A percentile compares a stretch with the other conserved stretches of the same genome.
phyloP scores from a whole-genome alignment of 179 eudicot species.

The Silene noctiflora region DNA sequence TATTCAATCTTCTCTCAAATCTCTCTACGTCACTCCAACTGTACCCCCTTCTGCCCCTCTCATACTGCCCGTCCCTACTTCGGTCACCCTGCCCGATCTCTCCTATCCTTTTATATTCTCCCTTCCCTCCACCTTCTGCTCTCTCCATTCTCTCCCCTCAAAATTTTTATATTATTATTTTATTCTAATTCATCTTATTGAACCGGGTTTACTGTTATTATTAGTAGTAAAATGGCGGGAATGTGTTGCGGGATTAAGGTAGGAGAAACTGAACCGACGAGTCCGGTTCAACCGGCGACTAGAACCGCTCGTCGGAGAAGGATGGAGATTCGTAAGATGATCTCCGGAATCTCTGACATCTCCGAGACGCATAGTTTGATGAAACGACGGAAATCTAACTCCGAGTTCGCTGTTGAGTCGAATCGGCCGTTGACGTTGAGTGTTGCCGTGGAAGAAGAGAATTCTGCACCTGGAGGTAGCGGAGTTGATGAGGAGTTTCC shows the following conservation, averaged over 20 bases:
- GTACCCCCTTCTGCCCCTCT: conserved; percentile 11
- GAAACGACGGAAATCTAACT: conserved; percentile 29
- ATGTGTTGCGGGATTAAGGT: conserved; percentile 45
- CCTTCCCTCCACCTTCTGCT: background rate
- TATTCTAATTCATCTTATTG: background rate
- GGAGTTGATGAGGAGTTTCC: conserved; percentile 24
- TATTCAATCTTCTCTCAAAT: conserved; percentile 12
- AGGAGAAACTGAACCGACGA: conserved; percentile 30
- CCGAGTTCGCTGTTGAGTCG: background rate
- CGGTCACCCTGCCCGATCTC: conserved; percentile 17
- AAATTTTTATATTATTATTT: background rate
- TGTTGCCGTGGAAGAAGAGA: background rate
- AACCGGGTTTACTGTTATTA: conserved; percentile 14
- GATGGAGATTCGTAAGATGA: conserved; percentile 43
- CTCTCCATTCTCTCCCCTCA: background rate
- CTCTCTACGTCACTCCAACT: conserved; percentile 41
- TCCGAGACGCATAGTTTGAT: background rate
- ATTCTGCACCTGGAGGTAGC: background rate
- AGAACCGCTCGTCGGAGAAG: conserved; percentile 42
- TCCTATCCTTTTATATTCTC: background rate
- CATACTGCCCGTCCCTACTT: conserved; percentile 29
- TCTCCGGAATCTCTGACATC: conserved; percentile 24
- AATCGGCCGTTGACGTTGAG: background rate
- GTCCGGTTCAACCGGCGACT: conserved; percentile 35
- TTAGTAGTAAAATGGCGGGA: conserved; percentile 35